A percentile compares a stretch with the other conserved stretches of the same genome.
Evolutionary conservation across 2,329 filamentous ascomycete species (phyloP).

Genomic region (Sporothrix schenckii): DNA sequence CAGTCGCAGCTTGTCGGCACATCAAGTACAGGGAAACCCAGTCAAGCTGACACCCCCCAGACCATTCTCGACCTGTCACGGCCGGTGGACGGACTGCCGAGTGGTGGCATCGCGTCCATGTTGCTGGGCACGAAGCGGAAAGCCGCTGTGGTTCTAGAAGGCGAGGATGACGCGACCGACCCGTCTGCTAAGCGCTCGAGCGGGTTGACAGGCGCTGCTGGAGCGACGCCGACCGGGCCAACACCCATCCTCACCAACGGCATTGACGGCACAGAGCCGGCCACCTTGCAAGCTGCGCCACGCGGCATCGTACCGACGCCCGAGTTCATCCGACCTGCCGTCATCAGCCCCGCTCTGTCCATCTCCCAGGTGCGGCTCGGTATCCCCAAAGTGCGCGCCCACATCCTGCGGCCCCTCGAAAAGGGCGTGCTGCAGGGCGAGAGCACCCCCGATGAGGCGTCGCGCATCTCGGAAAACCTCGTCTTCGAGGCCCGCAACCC

Average conservation of each 20-base stretch:
- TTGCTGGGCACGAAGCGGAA: conserved; percentile 93
- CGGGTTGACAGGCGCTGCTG: conserved; percentile 20
- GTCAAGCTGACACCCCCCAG: conserved; percentile 73
- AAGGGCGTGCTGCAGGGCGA: conserved; percentile 60
- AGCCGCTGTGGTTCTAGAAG: conserved; percentile 69
- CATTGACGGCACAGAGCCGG: conserved; percentile 75
- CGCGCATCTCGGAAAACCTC: conserved; percentile 67
- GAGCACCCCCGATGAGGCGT: conserved; percentile 61
- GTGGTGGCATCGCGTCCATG: conserved; percentile 82
- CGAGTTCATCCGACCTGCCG: conserved; percentile 83
- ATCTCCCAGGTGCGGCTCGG: conserved; percentile 84
- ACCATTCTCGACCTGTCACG: conserved; percentile 88
- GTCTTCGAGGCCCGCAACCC: conserved; percentile 91
- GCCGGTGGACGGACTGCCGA: conserved; percentile 89
- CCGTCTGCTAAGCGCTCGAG: conserved; percentile 10
- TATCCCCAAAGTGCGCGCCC: conserved; percentile 80
- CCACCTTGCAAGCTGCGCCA: conserved; percentile 62
- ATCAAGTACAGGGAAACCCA: conserved; percentile 64
- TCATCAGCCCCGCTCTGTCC: conserved; percentile 78
- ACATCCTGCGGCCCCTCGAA: conserved; percentile 82
- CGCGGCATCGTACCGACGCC: conserved; percentile 70
- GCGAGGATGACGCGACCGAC: conserved; percentile 65
- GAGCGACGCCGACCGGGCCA: conserved; percentile 50
- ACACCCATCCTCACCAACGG: conserved; percentile 73
- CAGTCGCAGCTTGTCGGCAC: conserved; percentile 80